Base-by-base conservation (phyloP, 148 eudicot species). In the Diospyros kaki region DNA sequence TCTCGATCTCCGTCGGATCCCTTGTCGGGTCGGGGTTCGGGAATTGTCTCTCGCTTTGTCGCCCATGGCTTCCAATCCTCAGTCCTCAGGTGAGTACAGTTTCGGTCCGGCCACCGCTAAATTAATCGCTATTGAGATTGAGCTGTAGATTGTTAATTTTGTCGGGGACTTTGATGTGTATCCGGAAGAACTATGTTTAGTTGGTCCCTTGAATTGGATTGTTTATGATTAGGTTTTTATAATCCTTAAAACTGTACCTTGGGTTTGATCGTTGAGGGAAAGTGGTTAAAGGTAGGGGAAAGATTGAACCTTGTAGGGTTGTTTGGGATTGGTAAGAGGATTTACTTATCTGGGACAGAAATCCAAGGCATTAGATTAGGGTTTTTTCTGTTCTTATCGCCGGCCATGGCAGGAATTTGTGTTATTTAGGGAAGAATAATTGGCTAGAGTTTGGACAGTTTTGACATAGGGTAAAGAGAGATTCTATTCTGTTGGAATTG, bases 51-150 rank as follows among this genome's bases (percentile, higher is more conserved):
- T 56, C 9, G 9, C 50, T 12, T 28, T 7, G 13, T 61, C 75
- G 40, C 55, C 28, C 75, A 73, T 73, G 76, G 76, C 68, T 15
- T 63, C 69, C 1, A 39, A 51, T 43, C 4, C 76, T 10, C 76
- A 63, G 41, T 59, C 38, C 44, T 18, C 76, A 52, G 69, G 76
- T 74, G 46, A 44, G 69, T 14, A 40, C 59, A 42, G 14, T 10
- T 50, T 18, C n/a, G n/a, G 8, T 39, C 46, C 48, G 12, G 18
- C 55, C n/a, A 1, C 17, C 13, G 9, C 53, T 69, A 8, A 38
- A 56, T 12, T 39, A 11, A 43, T 61, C 41, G 17, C 17, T 38
- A 18, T 12, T 50, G 76, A n/a, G 45, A 6, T 45, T 72, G 28
- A 44, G 45, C 18, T 3, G 51, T 28, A 48, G 53, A 6, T 73